These are phyloP conservation scores for Claviceps africana DNA, from an alignment of 2,329 filamentous ascomycete genomes.

Conservation along the genomic window DNA sequence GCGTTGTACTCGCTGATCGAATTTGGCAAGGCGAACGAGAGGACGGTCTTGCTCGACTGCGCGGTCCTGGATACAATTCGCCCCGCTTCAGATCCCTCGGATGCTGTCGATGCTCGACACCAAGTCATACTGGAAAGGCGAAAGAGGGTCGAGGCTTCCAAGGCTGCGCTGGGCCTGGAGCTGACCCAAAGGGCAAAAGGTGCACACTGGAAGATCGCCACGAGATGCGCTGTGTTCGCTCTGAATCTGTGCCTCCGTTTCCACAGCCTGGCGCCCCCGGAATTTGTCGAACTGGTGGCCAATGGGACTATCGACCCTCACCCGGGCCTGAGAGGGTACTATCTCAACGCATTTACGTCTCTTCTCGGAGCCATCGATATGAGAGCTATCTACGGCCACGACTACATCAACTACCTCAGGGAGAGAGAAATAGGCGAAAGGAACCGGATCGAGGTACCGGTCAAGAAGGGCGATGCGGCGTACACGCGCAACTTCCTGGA, in stretches of 20 bases:
- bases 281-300: constrained; percentile 72
- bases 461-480: constrained; percentile 57
- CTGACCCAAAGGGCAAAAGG: constrained; percentile 62
- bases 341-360: constrained; percentile 60
- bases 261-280: constrained; percentile 66
- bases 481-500: constrained; percentile 71
- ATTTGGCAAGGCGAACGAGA: constrained; percentile 77
- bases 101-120: constrained; percentile 45
- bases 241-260: constrained; percentile 87
- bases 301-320: constrained; percentile 80
- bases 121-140: constrained; percentile 64
- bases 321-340: constrained; percentile 69
- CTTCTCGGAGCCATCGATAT: constrained; percentile 80
- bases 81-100: constrained; percentile 49
- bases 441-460: constrained; percentile 61
- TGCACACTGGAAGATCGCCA: constrained; percentile 94
- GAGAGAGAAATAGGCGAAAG: constrained; percentile 59
- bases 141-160: constrained; percentile 67
- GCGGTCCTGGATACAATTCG: constrained; percentile 57
- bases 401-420: constrained; percentile 73
- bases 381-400: constrained; percentile 71
- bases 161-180: constrained; percentile 66
- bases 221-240: constrained; percentile 77
- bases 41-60: constrained; percentile 70
- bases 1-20: constrained; percentile 80